Conservation (phyloP, 2,329 filamentous ascomycete genomes). For the Colletotrichum chrysophilum region DNA sequence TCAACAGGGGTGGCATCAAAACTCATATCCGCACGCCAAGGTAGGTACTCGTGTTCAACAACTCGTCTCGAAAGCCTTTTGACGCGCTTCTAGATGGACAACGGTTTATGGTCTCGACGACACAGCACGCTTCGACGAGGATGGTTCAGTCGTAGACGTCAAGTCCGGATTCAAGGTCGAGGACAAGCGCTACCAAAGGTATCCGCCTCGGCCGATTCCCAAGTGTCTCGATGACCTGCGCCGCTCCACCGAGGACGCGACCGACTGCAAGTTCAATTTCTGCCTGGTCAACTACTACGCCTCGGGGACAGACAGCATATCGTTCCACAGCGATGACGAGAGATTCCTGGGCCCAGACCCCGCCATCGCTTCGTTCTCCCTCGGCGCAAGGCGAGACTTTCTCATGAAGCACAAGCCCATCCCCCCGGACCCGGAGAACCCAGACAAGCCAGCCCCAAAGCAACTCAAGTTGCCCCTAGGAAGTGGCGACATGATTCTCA, state of each 20-base stretch:
- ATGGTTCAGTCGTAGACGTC: slow-evolving; percentile 47
- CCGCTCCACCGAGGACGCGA: slow-evolving; percentile 67
- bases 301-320: slow-evolving; percentile 77
- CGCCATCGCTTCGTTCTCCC: slow-evolving; percentile 75
- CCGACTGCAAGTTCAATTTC: slow-evolving; percentile 75
- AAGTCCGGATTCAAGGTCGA: slow-evolving; percentile 43
- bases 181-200: slow-evolving; percentile 60
- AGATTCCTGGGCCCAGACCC: slow-evolving; percentile 73
- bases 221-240: slow-evolving; percentile 70
- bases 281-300: slow-evolving; percentile 85
- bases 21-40: slow-evolving; percentile 64
- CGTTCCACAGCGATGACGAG: slow-evolving; percentile 83
- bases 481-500: slow-evolving; percentile 80
- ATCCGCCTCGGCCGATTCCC: slow-evolving; percentile 72
- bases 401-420: slow-evolving; percentile 78
- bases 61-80: neutral
- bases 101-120: slow-evolving; percentile 65
- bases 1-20: slow-evolving; percentile 67
- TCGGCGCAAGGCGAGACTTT: slow-evolving; percentile 77
- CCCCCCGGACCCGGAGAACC: slow-evolving; percentile 29
- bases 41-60: slow-evolving; percentile 25
- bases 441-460: slow-evolving; percentile 29
- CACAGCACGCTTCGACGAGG: slow-evolving; percentile 63
- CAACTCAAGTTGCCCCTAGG: slow-evolving; percentile 58
- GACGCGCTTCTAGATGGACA: slow-evolving; percentile 41